Base-by-base conservation (phyloP, 345 rosid genomes). In the Salix koriyanagi region DNA sequence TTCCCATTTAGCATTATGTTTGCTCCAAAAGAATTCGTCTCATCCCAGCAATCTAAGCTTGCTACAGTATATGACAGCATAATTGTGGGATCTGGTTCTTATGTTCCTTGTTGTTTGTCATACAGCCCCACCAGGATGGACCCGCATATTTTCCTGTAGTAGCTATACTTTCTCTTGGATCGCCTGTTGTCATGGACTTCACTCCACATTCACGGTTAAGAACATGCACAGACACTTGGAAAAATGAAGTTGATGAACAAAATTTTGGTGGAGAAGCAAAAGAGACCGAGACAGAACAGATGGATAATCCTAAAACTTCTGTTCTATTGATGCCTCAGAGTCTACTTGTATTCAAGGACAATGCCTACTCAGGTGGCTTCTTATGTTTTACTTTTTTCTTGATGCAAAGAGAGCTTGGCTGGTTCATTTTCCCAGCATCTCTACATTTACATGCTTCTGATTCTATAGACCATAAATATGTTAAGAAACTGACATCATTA, bases 91-190 rank as follows among this genome's bases (percentile, higher is more conserved):
- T 36, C 23, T 23, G 52, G 25, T 70, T 80, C 75, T 76, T 30
- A 25, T 67, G 25, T 36, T 46, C 71, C 76, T 69, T 14, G 71
- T 80, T 83, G 54, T 76, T 65, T 75, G 54, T 76, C 71, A 23
- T 37, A 52, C 92, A 94, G 98, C 94, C 91, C 7, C 97, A 92
- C 84, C 97, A 95, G 79, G 99, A 95, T 75, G 99, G 99, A 37
- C 97, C 99, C 0, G 93, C 99, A 60, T 95, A 95, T 83, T 86
- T 86, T 67, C 97, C 96, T 11, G 99, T 95, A 10, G 99, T 90
- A 74, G 93, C 96, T 74, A 90, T 95, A 61, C 72, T 95, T 23
- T 95, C 99, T 75, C 94, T 95, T 65, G 92, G 90, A 73, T 87
- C 97, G 56, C 90, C 96, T 37, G 96, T 76, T 32, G 90, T 95